Base-by-base conservation (phyloP, 345 rosid species). In the Capsella bursapastoris region DNA sequence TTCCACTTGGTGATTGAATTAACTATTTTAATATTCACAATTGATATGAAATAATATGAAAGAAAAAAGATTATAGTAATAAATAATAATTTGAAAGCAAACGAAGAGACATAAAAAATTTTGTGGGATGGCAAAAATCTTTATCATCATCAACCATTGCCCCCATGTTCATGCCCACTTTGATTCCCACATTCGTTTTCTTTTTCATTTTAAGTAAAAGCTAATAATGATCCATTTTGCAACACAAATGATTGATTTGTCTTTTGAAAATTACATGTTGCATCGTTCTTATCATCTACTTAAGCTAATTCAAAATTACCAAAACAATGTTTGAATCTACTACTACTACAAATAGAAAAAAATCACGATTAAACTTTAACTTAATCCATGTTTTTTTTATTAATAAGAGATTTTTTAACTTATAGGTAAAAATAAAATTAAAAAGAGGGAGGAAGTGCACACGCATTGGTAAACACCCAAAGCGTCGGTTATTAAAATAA, bases 91-190 rank as follows among this genome's bases (percentile, higher is more conserved):
- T 48, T 48, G 59, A 57, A 57, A 67, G 66, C 68, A 67, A 45
- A 50, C 28, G 43, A 38, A 74, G 45, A 45, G 66, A 75, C 63
- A 47, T 16, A 52, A 44, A 69, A 52, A 62, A 69, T 34, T 25
- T n/a, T 48, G 66, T 64, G 71, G 76, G 71, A 63, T 77, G 18
- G 8, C 66, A 29, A 4, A 70, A 43, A 70, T 70, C 75, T 70
- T 70, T 64, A 55, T 70, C 66, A 62, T 57, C 75, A 64, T 77
- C 66, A 77, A 70, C 80, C 66, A 70, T 70, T 75, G 31, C 31
- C 7, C 69, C 71, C 80, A 77, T 77, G 80, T 77, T 64, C 66
- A 48, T 70, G 12, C 80, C 80, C 80, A 77, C 76, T 77, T 77
- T 57, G 71, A 70, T 74, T 76, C 48, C 73, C 55, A 28, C 11